Evolutionary conservation across 805 yeast genomes (phyloP), one percentile per base, ranked within the genome.

Genomic region (Wickerhamiella nectarea): DNA sequence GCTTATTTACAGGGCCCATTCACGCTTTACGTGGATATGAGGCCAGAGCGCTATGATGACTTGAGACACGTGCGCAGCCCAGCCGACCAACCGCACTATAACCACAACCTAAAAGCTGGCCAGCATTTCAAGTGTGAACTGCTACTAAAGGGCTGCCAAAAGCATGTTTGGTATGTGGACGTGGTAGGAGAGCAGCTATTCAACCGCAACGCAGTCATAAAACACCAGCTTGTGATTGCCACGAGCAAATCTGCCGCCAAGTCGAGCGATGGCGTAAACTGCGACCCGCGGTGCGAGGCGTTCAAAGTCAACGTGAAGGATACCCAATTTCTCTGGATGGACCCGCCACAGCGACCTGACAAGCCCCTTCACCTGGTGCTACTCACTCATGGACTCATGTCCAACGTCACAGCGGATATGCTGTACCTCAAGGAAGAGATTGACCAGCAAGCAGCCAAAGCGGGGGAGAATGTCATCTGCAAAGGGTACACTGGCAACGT

Each of bases 391-490:
- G 98, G 98, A 0, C 70, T 91, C 20, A 94, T 85, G 55, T 83
- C 96, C 1, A 91, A 87, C 55, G 72, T 78, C 4, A 78, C 91
- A 1, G 85, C 94, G 9, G 98, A 91, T 60, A 75, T 91, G 93
- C 68, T 83, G 15, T 87, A 79, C 54, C 55, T 89, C 45, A 86
- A 86, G 51, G 97, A 91, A 54, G 71, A 70, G 52, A 74, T 91
- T 12, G 91, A 83, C 50, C 58, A 64, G 21, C 65, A 65, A 4
- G 69, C 71, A 0, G 46, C 40, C 3, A 50, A 50, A 14, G 59
- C 70, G 0, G 68, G 72, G 2, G 80, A 76, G 38, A 84, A 84
- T 55, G 62, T 87, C 4, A 73, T 87, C 2, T 80, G 89, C 3
- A 69, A 94, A 52, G 97, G 95, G 0, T 91, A 67, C 57, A 72